Base-by-base conservation (phyloP, 306 rosid species). In the Oxytropis ochrocephala region DNA sequence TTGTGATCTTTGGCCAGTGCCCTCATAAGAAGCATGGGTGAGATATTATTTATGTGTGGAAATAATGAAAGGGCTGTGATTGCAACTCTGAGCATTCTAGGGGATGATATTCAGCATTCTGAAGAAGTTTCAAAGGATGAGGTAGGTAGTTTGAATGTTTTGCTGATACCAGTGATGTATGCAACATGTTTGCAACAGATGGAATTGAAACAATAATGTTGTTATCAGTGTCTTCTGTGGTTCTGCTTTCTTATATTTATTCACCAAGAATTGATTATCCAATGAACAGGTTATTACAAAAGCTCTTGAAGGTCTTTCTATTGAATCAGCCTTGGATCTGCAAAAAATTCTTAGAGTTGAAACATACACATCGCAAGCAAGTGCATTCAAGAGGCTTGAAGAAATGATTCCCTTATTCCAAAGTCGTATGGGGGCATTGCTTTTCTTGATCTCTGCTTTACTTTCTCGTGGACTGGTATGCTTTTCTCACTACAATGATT, bases 351-450 rank as follows among this genome's bases (percentile, higher is more conserved):
- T 92, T 43, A 85, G 96, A 79, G 84, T 92, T 73, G 85, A 83
- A 70, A 74, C 73, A 11, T 89, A 75, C 80, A 77, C 91, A 65
- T 78, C 82, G 1, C 84, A 73, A 80, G 70, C 81, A 67, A 82
- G 80, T 81, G 91, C 89, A 33, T 74, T 89, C 56, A 81, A 70
- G 78, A 82, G 81, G 78, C 90, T 92, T 72, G 84, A 77, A 81
- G 90, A 75, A 54, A 80, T 83, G 78, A 78, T 89, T 82, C 89
- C 89, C 21, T 60, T 87, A 17, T 92, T 84, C 78, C 88, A 79
- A 73, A 92, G 97, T 81, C 96, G 96, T 43, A 82, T 92, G 90
- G 97, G 97, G 43, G 97, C 97, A 72, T 73, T 92, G 84, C 96
- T 92, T 55, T 92, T 89, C 78, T 85, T 92, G 51, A 80, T 92